A percentile compares a stretch with the other conserved stretches of the same genome.
phyloP scores from a whole-genome alignment of 495 filamentous ascomycete genomes.

The Aspergillus ostianus region DNA sequence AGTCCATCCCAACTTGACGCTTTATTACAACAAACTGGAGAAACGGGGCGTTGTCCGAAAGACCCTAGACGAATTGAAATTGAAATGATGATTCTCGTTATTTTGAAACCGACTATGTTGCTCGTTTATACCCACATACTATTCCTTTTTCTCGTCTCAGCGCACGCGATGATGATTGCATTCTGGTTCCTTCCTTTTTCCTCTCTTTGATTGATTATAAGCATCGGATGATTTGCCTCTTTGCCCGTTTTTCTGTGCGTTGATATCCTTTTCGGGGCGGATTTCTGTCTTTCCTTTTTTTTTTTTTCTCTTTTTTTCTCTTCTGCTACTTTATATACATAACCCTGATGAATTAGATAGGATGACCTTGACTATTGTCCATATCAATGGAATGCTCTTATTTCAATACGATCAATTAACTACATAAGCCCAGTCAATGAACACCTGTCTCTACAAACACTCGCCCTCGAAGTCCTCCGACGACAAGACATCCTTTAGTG shows the following conservation, averaged over 20 bases:
- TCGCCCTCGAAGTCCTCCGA: conserved; percentile 30
- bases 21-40: conserved; percentile 52
- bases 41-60: conserved; percentile 48
- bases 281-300: neutral
- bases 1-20: conserved; percentile 43
- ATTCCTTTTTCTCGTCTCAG: neutral
- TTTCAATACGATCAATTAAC: neutral
- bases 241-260: neutral
- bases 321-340: neutral
- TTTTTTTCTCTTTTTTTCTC: neutral
- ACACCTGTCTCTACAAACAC: conserved; percentile 22
- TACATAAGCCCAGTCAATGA: neutral
- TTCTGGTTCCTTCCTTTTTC: too few species aligned
- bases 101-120: neutral
- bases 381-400: neutral
- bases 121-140: neutral
- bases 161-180: neutral
- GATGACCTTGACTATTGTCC: neutral
- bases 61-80: conserved; percentile 35
- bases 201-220: too few species aligned
- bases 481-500: conserved; percentile 33
- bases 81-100: neutral
- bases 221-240: neutral
- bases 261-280: neutral
- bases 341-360: neutral